Evolutionary conservation across 2,329 filamentous ascomycete species (phyloP).

Genomic region (Monosporascus sp.): DNA sequence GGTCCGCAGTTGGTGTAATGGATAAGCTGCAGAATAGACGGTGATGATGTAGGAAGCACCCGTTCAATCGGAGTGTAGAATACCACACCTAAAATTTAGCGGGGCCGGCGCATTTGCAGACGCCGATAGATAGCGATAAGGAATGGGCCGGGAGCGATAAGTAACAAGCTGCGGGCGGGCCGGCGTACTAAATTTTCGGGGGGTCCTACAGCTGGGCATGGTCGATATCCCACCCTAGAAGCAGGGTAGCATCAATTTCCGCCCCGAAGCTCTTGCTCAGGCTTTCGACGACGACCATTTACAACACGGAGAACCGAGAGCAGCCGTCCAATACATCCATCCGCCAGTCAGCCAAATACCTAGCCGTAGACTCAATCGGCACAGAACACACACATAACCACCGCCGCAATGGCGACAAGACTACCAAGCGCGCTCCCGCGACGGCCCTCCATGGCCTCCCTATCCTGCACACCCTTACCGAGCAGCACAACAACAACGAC

Average conservation of each 20-base stretch:
- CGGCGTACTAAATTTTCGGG: constrained; percentile 1
- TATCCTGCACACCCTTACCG: constrained; percentile 13
- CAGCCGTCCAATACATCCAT: not conserved
- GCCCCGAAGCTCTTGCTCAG: no score
- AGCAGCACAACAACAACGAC: constrained; percentile 1
- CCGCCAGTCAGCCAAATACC: constrained; percentile 1
- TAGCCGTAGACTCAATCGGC: constrained; percentile 3
- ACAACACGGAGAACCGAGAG: no score
- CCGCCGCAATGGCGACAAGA: constrained; percentile 24
- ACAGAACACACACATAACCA: not conserved
- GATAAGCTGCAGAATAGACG: no score
- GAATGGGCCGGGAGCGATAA: not conserved
- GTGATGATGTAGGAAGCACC: not conserved
- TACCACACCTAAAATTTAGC: not conserved
- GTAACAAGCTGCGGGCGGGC: constrained; percentile 2
- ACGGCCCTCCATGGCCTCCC: constrained; percentile 20
- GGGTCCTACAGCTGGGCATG: not conserved
- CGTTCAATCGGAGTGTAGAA: not conserved
- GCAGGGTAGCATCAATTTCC: not conserved
- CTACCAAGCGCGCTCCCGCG: constrained; percentile 25
- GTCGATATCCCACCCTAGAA: not conserved
- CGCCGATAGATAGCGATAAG: not conserved
- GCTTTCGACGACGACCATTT: no score
- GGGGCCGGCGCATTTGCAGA: not conserved
- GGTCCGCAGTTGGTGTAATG: no score